Conservation (phyloP, 2,329 filamentous ascomycete genomes). For the Podosphaera aphanis region DNA sequence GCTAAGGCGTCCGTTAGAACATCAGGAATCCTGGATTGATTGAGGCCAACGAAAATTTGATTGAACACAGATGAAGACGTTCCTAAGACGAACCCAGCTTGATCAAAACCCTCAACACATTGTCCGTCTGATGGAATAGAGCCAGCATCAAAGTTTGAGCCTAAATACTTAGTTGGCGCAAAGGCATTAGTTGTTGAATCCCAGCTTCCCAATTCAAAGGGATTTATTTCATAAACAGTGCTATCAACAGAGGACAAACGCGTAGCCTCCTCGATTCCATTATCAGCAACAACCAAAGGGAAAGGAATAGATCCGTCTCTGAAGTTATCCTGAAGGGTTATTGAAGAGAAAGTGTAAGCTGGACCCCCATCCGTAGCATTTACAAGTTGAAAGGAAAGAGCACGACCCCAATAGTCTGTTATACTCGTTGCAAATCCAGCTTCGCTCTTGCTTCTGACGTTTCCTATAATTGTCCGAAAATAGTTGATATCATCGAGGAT, state of each 20-base stretch:
- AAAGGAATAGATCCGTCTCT: conserved; percentile 38
- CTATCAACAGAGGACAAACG: conserved; percentile 41
- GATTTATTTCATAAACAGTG: conserved; percentile 57
- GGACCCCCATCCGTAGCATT: conserved; percentile 53
- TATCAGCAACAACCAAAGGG: conserved; percentile 43
- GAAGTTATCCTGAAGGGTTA: conserved; percentile 40
- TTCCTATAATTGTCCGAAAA: conserved; percentile 32
- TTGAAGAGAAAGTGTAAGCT: conserved; percentile 62
- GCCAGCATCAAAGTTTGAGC: conserved; percentile 47
- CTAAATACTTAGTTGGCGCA: conserved; percentile 44
- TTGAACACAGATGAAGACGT: conserved; percentile 76
- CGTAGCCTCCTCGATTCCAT: conserved; percentile 40
- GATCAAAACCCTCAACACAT: conserved; percentile 65
- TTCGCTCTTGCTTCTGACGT: conserved; percentile 35
- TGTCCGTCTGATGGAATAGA: conserved; percentile 26
- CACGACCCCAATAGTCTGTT: conserved; percentile 77
- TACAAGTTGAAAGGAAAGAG: conserved; percentile 67
- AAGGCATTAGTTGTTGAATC: conserved; percentile 53
- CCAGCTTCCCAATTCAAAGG: conserved; percentile 56
- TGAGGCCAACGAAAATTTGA: conserved; percentile 41
- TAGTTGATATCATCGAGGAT: conserved; percentile 35
- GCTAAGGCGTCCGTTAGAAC: conserved; percentile 30
- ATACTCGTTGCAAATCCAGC: conserved; percentile 47
- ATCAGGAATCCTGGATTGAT: conserved; percentile 17
- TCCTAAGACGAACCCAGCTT: conserved; percentile 62